Base-by-base conservation (phyloP, 2,329 filamentous ascomycete genomes). In the Ophiosphaerella herpotricha region DNA sequence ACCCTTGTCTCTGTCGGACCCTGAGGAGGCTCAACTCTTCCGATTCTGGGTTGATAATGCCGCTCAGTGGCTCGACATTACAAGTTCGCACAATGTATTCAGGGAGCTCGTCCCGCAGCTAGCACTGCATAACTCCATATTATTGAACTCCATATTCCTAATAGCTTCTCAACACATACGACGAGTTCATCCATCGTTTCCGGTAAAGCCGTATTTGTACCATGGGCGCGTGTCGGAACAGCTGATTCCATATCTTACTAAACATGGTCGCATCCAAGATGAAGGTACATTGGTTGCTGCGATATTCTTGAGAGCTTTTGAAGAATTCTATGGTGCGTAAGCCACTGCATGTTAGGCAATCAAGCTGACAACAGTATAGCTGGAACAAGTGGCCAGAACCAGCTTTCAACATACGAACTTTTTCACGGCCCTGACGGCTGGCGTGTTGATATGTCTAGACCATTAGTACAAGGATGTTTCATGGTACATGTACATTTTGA, bases 61-160 rank as follows among this genome's bases (percentile, higher is more conserved):
- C 32, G 37, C 58, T 2, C 44, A 32, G 24, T 50, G 54, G 29
- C 56, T 48, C 26, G 59, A 62, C 37, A 54, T 55, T 11, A 55
- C 43, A 12, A 62, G 50, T 40, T 46, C 61, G 8, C 29, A 52
- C 24, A 43, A 39, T 6, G 31, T 61, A 5, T 62, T 58, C 18
- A 49, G 39, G 16, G 39, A 48, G 8, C 21, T 52, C 1, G 44
- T 58, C 12, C 57, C 57, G 24, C 51, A 52, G 18, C 43, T 62
- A 29, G 55, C 59, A 6, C 68, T 70, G 3, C 57, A 66, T 23
- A 76, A 73, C 34, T 72, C 75, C 0, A 68, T 77, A 14, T 57
- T 80, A 14, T 55, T 72, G 47, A 71, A 71, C 47, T 71, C 72
- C 4, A 68, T 75, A n/a, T 64, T 71, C 32, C 73, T 74, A 18